Evolutionary conservation across 495 filamentous ascomycete genomes (phyloP).

Genomic region (Penicillium lividum): DNA sequence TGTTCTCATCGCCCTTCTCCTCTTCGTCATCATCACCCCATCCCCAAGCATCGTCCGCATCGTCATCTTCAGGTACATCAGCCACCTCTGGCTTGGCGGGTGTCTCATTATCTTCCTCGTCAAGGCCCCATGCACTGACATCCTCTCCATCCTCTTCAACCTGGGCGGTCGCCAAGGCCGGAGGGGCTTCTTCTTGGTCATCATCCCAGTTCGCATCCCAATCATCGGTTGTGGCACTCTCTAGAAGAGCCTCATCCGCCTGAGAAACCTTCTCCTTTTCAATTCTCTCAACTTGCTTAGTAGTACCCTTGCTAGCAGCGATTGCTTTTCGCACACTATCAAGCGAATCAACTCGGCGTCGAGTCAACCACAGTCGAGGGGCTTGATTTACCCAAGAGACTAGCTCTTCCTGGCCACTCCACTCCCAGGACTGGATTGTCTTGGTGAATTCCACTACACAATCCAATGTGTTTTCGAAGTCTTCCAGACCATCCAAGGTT

Average conservation of each 20-base stretch:
- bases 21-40: constrained; percentile 65
- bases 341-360: constrained; percentile 74
- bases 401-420: constrained; percentile 68
- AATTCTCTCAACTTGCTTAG: constrained; percentile 72
- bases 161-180: constrained; percentile 13
- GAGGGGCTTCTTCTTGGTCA: constrained; percentile 49
- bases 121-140: constrained; percentile 64
- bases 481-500: constrained; percentile 63
- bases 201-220: constrained; percentile 80
- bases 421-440: constrained; percentile 60
- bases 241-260: constrained; percentile 62
- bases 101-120: constrained; percentile 52
- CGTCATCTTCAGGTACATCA: constrained; percentile 35
- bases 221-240: constrained; percentile 59
- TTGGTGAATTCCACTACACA: constrained; percentile 62
- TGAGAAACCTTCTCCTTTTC: constrained; percentile 78
- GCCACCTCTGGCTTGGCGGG: constrained; percentile 22
- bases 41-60: constrained; percentile 66
- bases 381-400: constrained; percentile 78
- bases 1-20: constrained; percentile 18
- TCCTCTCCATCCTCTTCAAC: constrained; percentile 59
- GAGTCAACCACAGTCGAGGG: constrained; percentile 82
- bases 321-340: constrained; percentile 70
- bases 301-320: constrained; percentile 59
- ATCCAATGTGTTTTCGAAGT: constrained; percentile 66